Evolutionary conservation across 441 rosid genomes (phyloP), one percentile per base, ranked within the genome.

Genomic region (Erodium trifolium): DNA sequence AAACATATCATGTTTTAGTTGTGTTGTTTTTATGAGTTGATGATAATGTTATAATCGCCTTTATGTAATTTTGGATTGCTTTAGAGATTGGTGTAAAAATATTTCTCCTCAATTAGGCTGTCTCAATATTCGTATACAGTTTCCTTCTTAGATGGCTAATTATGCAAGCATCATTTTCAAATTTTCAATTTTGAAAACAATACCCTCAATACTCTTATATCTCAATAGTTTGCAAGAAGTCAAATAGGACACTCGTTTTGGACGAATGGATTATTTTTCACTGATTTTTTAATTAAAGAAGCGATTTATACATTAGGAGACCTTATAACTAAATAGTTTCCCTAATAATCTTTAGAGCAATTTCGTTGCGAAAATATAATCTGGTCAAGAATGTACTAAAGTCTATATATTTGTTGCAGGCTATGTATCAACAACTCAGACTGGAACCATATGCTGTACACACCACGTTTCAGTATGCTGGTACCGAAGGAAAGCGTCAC

Each of bases 401-500:
- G 34, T 31, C 70, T 57, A 68, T 79, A 63, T 73, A 35, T 67
- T 81, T 69, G 34, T 31, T 31, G 76, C 86, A 94, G 99, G 94
- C 95, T 59, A 85, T 86, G 87, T 84, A 88, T 82, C 85, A 89
- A 76, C 97, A 92, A 77, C 88, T 95, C 57, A 88, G 89, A 69
- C 79, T 95, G 81, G 91, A 92, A 76, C 96, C 99, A 64, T 95
- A 90, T 71, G 98, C 98, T 19, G 76, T 95, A 79, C 99, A 95
- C 80, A 95, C 99, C 75, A 95, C 99, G n/a, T 95, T 88, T 80
- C 99, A 95, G 70, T 95, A 87, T 82, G 97, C 85, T 41, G 99
- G 97, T 65, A 95, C 99, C 6, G 99, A 89, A 72, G 99, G 99
- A 76, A 92, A 92, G 86, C 93, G 99, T 27, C 98, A 95, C 69